These are phyloP conservation scores for Diddensiella santjacobensis DNA, from an alignment of 805 yeast species.

Conservation along the genomic window DNA sequence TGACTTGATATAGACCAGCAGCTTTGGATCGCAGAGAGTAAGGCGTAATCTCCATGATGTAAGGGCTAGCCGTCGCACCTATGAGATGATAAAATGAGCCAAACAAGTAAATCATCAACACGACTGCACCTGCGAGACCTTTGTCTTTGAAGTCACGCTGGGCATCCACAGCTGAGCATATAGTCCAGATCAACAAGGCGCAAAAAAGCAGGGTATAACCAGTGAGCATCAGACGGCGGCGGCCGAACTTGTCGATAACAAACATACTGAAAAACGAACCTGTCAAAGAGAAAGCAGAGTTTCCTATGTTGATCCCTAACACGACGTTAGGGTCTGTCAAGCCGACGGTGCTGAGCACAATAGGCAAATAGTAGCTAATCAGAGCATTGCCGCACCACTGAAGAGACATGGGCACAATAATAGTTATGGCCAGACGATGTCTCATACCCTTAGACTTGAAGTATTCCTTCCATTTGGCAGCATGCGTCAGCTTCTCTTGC, in stretches of 20 bases:
- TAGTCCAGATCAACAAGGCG: slow-evolving; percentile 35
- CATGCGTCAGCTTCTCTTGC: slow-evolving; percentile 7
- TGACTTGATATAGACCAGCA: slow-evolving; percentile 1
- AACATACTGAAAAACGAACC: slow-evolving; percentile 3
- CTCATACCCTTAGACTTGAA: slow-evolving; percentile 6
- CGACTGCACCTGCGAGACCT: slow-evolving; percentile 12
- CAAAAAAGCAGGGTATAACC: slow-evolving; percentile 11
- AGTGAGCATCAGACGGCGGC: slow-evolving; percentile 15
- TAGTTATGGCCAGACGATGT: slow-evolving; percentile 9
- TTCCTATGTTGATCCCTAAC: slow-evolving; percentile 16
- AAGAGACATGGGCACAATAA: slow-evolving; percentile 1
- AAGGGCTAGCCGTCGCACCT: slow-evolving; percentile 14
- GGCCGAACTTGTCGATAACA: slow-evolving; percentile 13
- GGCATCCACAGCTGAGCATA: slow-evolving; percentile 12
- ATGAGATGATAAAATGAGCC: slow-evolving; percentile 14
- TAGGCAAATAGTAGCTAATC: slow-evolving; percentile 41
- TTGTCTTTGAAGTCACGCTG: slow-evolving; percentile 3
- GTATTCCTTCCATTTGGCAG: slow-evolving; percentile 10
- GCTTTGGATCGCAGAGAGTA: slow-evolving; percentile 41
- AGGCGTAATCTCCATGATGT: slow-evolving; percentile 25
- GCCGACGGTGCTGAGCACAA: slow-evolving; percentile 53
- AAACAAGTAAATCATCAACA: slow-evolving; percentile 19
- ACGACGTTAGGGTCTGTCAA: slow-evolving; percentile 34
- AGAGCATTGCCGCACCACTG: slow-evolving; percentile 20
- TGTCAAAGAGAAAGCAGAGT: not conserved